phyloP scores from a whole-genome alignment of 2,329 filamentous ascomycete genomes.

The Paraconiothyrium brasiliense region DNA sequence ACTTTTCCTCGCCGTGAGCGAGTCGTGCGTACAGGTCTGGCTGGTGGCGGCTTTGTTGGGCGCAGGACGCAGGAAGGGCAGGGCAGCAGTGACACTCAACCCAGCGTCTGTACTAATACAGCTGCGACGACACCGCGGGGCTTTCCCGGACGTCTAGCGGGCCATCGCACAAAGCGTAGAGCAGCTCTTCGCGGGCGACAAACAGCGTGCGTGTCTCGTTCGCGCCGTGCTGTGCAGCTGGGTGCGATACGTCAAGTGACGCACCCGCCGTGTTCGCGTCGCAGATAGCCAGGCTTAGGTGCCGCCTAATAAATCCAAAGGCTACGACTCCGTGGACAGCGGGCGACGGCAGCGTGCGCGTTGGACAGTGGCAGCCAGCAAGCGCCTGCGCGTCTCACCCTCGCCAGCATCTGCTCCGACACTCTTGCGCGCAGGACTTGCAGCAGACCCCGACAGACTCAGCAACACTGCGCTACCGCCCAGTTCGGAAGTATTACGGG shows the following conservation, averaged over 20 bases:
- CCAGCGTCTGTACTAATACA: constrained; percentile 47
- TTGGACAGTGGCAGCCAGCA: constrained; percentile 31
- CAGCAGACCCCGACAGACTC: constrained; percentile 34
- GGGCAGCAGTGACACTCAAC: constrained; percentile 43
- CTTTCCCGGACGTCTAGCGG: constrained; percentile 31
- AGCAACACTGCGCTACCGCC: constrained; percentile 36
- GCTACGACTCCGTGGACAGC: constrained; percentile 40
- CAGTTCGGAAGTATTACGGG: constrained; percentile 46
- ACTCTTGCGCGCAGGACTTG: constrained; percentile 28
- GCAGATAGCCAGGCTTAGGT: constrained; percentile 44
- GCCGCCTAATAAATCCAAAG: constrained; percentile 42
- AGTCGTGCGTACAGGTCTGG: constrained; percentile 37
- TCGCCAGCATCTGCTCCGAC: constrained; percentile 27
- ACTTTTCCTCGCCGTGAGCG: constrained; percentile 42
- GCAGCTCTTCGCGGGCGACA: constrained; percentile 31
- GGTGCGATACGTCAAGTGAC: constrained; percentile 50
- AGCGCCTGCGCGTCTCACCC: constrained; percentile 25
- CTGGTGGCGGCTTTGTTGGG: constrained; percentile 42
- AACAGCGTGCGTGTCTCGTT: constrained; percentile 23
- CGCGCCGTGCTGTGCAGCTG: constrained; percentile 41
- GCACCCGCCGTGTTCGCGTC: constrained; percentile 42
- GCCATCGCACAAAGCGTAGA: constrained; percentile 34
- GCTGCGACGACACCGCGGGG: constrained; percentile 36
- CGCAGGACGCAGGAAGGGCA: constrained; percentile 33
- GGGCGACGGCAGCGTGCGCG: constrained; percentile 38